A percentile compares a stretch with the other conserved stretches of the same genome.
phyloP scores from a whole-genome alignment of 768 basidiomycete genomes.

The Mycena galopus region DNA sequence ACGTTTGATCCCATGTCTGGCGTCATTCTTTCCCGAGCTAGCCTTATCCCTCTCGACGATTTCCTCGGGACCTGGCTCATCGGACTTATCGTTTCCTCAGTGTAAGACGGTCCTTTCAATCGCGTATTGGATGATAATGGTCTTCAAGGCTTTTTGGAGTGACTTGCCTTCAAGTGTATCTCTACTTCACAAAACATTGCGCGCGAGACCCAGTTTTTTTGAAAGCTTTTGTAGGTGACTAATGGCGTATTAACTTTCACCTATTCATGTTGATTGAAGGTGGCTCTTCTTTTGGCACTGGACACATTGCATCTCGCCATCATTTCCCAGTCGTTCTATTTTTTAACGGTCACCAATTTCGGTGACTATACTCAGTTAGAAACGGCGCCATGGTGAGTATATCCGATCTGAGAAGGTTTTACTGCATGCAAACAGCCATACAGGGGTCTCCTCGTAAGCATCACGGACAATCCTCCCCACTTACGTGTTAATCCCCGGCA shows the following conservation, averaged over 20 bases:
- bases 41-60: slow-evolving; percentile 15
- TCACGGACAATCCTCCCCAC: slow-evolving; percentile 1
- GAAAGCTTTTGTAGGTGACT: slow-evolving; percentile 8
- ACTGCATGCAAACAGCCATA: neutral
- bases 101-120: slow-evolving; percentile 4
- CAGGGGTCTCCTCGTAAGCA: slow-evolving; percentile 11
- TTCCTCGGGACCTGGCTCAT: slow-evolving; percentile 15
- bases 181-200: slow-evolving; percentile 19
- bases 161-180: slow-evolving; percentile 21
- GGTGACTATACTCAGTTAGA: slow-evolving; percentile 11
- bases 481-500: neutral
- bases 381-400: slow-evolving; percentile 15
- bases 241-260: neutral
- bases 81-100: slow-evolving; percentile 16
- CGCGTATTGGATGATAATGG: neutral
- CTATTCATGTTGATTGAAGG: neutral
- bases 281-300: neutral
- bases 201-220: slow-evolving; percentile 1
- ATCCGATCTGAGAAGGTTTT: neutral
- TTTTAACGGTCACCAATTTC: slow-evolving; percentile 14
- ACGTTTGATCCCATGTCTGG: neutral
- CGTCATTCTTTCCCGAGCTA: slow-evolving; percentile 7
- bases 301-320: slow-evolving; percentile 3
- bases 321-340: slow-evolving; percentile 16
- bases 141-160: slow-evolving; percentile 12